A percentile compares a stretch with the other conserved stretches of the same genome.
Evolutionary conservation across 2,329 filamentous ascomycete species (phyloP).

Genomic region (Sporothrix dimorphospora): DNA sequence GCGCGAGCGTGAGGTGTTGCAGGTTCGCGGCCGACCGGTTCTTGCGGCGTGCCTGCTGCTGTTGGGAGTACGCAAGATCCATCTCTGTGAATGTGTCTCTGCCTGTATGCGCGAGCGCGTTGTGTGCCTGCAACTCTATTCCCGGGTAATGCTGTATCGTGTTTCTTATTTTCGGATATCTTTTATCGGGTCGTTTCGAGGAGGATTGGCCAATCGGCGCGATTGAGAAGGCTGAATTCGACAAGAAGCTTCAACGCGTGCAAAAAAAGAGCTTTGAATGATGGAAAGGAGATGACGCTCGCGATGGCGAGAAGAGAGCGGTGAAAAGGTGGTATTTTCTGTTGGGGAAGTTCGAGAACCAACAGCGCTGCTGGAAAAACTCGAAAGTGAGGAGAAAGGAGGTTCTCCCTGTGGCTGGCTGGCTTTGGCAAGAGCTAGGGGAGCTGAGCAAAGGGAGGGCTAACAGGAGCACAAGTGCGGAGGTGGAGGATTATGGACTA

Average conservation of each 20-base stretch:
- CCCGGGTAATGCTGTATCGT: background rate
- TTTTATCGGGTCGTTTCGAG: background rate
- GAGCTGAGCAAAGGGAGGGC: conserved; percentile 13
- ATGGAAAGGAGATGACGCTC: background rate
- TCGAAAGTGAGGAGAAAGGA: conserved; percentile 11
- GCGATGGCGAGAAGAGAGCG: background rate
- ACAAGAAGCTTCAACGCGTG: background rate
- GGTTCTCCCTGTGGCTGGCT: background rate
- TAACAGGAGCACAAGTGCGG: conserved; percentile 9
- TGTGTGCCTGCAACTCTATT: background rate
- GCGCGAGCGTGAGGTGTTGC: conserved; percentile 65
- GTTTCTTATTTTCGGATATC: background rate
- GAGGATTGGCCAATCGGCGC: conserved; percentile 11
- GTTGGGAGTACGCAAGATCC: conserved; percentile 65
- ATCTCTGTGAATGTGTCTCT: conserved; percentile 45
- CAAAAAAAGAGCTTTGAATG: background rate
- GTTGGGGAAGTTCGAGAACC: conserved; percentile 21
- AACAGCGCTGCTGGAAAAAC: background rate
- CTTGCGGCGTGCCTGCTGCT: conserved; percentile 61
- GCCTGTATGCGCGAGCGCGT: too few relatives aligned
- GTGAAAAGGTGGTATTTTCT: background rate
- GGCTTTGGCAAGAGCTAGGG: conserved; percentile 5
- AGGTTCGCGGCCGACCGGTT: conserved; percentile 62
- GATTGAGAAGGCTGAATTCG: background rate
- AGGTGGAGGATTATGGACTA: conserved; percentile 21